Evolutionary conservation across 2,329 filamentous ascomycete genomes (phyloP).

Genomic region (Monosporascus sp.): DNA sequence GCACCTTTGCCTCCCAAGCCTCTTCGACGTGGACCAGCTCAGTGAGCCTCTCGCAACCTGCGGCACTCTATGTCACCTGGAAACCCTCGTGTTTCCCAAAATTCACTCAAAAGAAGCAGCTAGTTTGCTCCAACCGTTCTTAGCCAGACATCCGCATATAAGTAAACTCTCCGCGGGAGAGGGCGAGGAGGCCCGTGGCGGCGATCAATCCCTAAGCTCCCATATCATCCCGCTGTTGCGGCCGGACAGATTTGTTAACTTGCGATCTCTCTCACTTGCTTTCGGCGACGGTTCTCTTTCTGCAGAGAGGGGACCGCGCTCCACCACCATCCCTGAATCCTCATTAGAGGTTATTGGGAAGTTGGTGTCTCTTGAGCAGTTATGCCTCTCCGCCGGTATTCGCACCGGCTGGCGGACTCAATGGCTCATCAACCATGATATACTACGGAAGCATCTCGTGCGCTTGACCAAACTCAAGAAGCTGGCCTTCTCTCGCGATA

Average conservation of each 20-base stretch:
- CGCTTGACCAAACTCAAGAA: not conserved
- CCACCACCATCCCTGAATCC: not conserved
- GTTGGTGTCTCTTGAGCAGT: not conserved
- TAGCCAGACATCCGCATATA: not conserved
- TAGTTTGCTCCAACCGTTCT: not conserved
- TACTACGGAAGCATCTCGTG: not conserved
- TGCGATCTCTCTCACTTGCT: constrained; percentile 4
- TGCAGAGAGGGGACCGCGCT: not conserved
- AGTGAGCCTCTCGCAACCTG: not conserved
- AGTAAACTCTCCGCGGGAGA: not conserved
- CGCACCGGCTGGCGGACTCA: too few relatives aligned
- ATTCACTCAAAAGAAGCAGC: too few relatives aligned
- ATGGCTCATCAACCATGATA: not conserved
- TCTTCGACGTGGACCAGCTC: not conserved
- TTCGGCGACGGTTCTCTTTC: not conserved
- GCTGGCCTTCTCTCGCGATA: not conserved
- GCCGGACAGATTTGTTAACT: not conserved
- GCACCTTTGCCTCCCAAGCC: not conserved
- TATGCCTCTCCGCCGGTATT: not conserved
- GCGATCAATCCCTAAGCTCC: not conserved
- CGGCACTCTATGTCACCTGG: not conserved
- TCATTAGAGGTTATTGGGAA: not conserved
- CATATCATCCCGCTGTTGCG: constrained; percentile 3
- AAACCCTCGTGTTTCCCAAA: not conserved
- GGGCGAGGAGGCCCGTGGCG: not conserved